Evolutionary conservation across 129 eudicot genomes (phyloP).

Genomic region (Logfia minima): DNA sequence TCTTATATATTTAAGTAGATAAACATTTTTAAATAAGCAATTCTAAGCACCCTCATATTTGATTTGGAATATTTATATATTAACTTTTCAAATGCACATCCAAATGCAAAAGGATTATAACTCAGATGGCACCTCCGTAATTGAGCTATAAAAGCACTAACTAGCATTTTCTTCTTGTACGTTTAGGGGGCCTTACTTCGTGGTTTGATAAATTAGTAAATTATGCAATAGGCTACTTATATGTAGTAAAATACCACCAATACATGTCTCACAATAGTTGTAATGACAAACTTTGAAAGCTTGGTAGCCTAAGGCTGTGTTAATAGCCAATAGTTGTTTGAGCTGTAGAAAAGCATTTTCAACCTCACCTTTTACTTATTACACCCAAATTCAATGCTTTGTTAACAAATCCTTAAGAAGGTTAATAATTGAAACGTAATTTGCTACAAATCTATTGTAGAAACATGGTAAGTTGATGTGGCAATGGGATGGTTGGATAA

Average conservation of each 20-base stretch:
- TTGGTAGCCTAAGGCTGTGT: not conserved
- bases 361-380: not conserved
- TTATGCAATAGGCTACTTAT: not conserved
- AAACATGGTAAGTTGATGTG: too few relatives aligned
- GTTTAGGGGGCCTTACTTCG: not conserved
- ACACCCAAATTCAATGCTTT: not conserved
- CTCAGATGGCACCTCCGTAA: not conserved
- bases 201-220: not conserved
- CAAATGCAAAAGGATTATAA: not conserved
- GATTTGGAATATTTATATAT: not conserved
- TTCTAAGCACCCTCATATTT: not conserved
- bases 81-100: not conserved
- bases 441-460: not conserved
- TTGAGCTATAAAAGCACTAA: not conserved
- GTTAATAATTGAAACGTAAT: not conserved
- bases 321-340: not conserved
- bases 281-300: not conserved
- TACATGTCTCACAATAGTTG: not conserved
- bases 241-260: not conserved
- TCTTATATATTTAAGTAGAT: too few relatives aligned
- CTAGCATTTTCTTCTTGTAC: not conserved
- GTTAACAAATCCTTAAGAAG: not conserved
- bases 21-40: too few relatives aligned
- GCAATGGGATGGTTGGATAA: too few relatives aligned
- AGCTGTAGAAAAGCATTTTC: not conserved